A percentile compares a stretch with the other conserved stretches of the same genome.
phyloP scores from a whole-genome alignment of 1,139 yeast species.

The Candida anutae region DNA sequence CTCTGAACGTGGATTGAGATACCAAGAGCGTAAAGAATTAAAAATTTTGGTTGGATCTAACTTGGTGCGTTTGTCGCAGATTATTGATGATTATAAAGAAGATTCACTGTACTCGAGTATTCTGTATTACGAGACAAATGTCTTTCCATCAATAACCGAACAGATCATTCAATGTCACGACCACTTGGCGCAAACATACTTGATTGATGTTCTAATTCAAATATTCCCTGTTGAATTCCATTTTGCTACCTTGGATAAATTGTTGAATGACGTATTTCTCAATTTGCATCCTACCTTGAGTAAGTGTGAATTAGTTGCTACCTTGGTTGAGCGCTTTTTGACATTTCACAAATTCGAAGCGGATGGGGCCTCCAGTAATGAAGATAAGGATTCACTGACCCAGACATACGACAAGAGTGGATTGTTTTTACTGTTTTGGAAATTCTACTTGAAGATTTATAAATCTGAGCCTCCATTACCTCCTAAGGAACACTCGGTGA shows the following conservation, averaged over 20 bases:
- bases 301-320: slow-evolving; percentile 56
- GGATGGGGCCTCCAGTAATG: slow-evolving; percentile 10
- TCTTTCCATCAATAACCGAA: slow-evolving; percentile 77
- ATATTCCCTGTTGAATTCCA: slow-evolving; percentile 94
- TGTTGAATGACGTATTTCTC: slow-evolving; percentile 58
- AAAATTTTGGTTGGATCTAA: slow-evolving; percentile 91
- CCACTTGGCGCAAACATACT: slow-evolving; percentile 83
- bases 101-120: slow-evolving; percentile 20
- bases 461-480: slow-evolving; percentile 58
- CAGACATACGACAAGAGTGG: slow-evolving; percentile 4
- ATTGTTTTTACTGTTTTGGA: slow-evolving; percentile 54
- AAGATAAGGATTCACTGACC: slow-evolving; percentile 11
- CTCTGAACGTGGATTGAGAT: slow-evolving; percentile 68
- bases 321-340: slow-evolving; percentile 69
- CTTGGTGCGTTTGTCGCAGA: slow-evolving; percentile 79
- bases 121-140: slow-evolving; percentile 49
- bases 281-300: slow-evolving; percentile 62
- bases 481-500: slow-evolving; percentile 53
- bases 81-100: slow-evolving; percentile 60
- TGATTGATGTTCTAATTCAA: slow-evolving; percentile 84
- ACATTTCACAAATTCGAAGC: slow-evolving; percentile 40
- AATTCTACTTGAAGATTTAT: slow-evolving; percentile 48
- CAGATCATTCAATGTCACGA: slow-evolving; percentile 92
- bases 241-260: slow-evolving; percentile 58
- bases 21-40: slow-evolving; percentile 76